phyloP scores from a whole-genome alignment of 2,329 filamentous ascomycete species.

The Mycocentrospora acerina region DNA sequence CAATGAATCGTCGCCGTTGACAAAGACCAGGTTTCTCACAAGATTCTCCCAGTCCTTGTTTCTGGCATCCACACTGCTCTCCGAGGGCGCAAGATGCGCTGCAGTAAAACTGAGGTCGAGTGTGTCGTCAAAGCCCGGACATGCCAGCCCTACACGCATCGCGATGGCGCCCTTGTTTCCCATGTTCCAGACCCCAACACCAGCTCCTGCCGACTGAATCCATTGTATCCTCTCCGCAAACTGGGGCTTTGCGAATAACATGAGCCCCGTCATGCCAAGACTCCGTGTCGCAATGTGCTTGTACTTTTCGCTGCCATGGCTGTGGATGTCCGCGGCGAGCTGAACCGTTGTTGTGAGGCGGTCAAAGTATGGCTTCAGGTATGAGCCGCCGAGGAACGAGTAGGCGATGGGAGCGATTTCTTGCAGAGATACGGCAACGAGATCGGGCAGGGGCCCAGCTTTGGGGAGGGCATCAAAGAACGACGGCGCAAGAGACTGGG shows the following conservation, averaged over 20 bases:
- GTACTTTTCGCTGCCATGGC: slow-evolving; percentile 55
- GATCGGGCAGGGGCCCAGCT: slow-evolving; percentile 59
- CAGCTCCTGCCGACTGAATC: slow-evolving; percentile 77
- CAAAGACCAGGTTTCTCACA: slow-evolving; percentile 77
- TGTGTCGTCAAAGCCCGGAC: slow-evolving; percentile 40
- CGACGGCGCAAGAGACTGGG: slow-evolving; percentile 69
- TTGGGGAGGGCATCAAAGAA: slow-evolving; percentile 52
- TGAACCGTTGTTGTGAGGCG: slow-evolving; percentile 71
- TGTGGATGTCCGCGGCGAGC: slow-evolving; percentile 59
- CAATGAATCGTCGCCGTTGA: slow-evolving; percentile 35
- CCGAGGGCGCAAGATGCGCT: slow-evolving; percentile 86
- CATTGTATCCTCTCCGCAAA: slow-evolving; percentile 59
- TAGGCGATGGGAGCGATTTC: slow-evolving; percentile 84
- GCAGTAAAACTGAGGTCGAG: slow-evolving; percentile 81
- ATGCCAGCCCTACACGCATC: slow-evolving; percentile 65
- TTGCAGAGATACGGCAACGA: slow-evolving; percentile 73
- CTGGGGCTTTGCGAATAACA: slow-evolving; percentile 74
- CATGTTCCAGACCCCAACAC: slow-evolving; percentile 84
- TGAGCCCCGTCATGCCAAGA: slow-evolving; percentile 84
- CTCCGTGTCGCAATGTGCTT: slow-evolving; percentile 70
- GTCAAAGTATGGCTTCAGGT: slow-evolving; percentile 73
- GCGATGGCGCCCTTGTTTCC: slow-evolving; percentile 95
- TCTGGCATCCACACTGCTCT: slow-evolving; percentile 70
- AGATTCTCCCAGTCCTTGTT: slow-evolving; percentile 90
- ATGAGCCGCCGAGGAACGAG: slow-evolving; percentile 81